Evolutionary conservation across 1,284 basidiomycete species (phyloP).

Genomic region (Moniliophthora roreri): DNA sequence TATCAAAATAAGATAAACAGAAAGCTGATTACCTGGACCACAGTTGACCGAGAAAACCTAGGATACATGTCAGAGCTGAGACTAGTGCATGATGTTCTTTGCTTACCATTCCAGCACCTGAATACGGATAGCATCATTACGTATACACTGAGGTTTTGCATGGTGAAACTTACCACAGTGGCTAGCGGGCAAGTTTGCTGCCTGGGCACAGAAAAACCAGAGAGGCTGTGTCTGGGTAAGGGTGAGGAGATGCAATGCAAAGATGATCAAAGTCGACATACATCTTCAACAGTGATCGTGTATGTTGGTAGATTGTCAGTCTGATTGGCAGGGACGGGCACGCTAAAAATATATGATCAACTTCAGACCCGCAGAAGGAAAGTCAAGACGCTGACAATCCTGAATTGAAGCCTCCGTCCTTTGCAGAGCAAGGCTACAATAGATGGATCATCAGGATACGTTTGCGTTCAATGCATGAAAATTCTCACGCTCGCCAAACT

Average conservation of each 20-base stretch:
- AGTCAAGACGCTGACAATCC: slow-evolving; percentile 31
- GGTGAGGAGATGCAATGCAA: background rate
- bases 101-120: slow-evolving; percentile 2
- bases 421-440: slow-evolving; percentile 28
- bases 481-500: slow-evolving; percentile 40
- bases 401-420: slow-evolving; percentile 37
- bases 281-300: slow-evolving; percentile 41
- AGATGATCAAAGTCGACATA: slow-evolving; percentile 24
- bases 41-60: slow-evolving; percentile 35
- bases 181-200: slow-evolving; percentile 14
- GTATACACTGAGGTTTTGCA: background rate
- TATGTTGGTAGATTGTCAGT: slow-evolving; percentile 38
- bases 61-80: no score
- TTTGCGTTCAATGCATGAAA: slow-evolving; percentile 4
- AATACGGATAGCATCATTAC: background rate
- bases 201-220: slow-evolving; percentile 34
- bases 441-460: background rate
- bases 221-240: slow-evolving; percentile 25
- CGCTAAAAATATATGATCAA: slow-evolving; percentile 20
- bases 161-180: slow-evolving; percentile 32
- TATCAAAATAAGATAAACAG: no score
- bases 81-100: no score
- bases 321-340: slow-evolving; percentile 33
- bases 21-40: no score
- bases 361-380: background rate